These are phyloP conservation scores for Crucibulum parvulum DNA, from an alignment of 1,284 basidiomycete species.

Conservation along the genomic window DNA sequence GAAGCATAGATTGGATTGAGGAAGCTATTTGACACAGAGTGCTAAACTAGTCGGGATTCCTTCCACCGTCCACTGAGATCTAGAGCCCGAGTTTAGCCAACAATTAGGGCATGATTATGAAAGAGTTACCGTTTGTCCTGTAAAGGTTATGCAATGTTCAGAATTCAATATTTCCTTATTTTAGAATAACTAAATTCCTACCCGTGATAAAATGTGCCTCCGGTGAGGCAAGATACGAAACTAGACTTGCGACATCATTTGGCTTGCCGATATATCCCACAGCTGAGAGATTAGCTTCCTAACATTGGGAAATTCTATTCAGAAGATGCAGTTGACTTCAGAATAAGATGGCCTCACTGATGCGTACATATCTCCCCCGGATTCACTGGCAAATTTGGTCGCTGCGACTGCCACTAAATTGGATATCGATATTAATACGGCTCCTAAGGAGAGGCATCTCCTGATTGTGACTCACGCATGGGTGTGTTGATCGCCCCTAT, in stretches of 20 bases:
- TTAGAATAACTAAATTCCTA: too few relatives aligned
- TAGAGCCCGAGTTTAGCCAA: too few relatives aligned
- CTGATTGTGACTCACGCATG: background rate
- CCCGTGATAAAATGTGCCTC: conserved; percentile 49
- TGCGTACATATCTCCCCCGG: background rate
- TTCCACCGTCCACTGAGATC: too few relatives aligned
- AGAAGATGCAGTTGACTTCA: background rate
- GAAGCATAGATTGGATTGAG: too few relatives aligned
- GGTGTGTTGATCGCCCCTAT: background rate
- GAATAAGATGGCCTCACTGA: background rate
- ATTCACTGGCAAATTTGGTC: background rate
- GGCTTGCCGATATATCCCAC: background rate
- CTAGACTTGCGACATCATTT: conserved; percentile 48
- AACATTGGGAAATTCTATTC: background rate
- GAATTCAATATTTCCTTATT: too few relatives aligned
- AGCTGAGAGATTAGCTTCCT: background rate
- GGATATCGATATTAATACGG: background rate
- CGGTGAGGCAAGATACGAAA: conserved; percentile 48
- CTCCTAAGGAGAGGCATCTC: too few relatives aligned
- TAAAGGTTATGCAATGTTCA: too few relatives aligned
- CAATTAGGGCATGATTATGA: too few relatives aligned
- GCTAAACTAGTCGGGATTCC: too few relatives aligned
- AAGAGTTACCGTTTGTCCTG: too few relatives aligned
- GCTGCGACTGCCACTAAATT: background rate
- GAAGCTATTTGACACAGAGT: too few relatives aligned